These are phyloP conservation scores for Irpex sp. DNA, from an alignment of 1,284 basidiomycete genomes.

Conservation along the genomic window DNA sequence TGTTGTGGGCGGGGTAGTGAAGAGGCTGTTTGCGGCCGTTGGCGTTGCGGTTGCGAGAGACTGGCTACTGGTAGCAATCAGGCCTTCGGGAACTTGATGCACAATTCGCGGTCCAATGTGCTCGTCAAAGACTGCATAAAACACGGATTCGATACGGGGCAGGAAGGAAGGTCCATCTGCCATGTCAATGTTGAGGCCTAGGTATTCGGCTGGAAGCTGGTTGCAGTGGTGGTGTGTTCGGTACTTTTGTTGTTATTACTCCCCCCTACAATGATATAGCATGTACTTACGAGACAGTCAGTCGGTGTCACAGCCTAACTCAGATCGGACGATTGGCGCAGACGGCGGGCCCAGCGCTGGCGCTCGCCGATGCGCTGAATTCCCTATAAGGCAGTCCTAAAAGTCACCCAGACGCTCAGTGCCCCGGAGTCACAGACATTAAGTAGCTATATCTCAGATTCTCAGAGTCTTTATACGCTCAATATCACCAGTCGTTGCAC, in stretches of 20 bases:
- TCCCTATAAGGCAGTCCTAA: no score
- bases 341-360: no score
- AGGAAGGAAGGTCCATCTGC: conserved; percentile 54
- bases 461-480: no score
- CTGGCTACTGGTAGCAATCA: conserved; percentile 45
- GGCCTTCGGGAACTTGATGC: conserved; percentile 87
- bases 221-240: not conserved
- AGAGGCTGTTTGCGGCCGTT: conserved; percentile 18
- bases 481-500: no score
- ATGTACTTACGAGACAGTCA: not conserved
- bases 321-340: not conserved
- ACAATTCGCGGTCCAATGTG: conserved; percentile 82
- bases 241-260: not conserved
- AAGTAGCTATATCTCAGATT: no score
- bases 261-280: not conserved
- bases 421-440: no score
- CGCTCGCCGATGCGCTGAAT: no score
- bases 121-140: conserved; percentile 86
- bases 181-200: not conserved
- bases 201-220: no score
- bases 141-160: conserved; percentile 80
- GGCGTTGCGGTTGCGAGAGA: not conserved
- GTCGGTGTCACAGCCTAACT: not conserved
- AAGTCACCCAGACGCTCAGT: no score
- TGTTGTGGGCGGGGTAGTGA: conserved; percentile 41